Evolutionary conservation across 345 rosid genomes (phyloP).

Genomic region (Linum trigynum): DNA sequence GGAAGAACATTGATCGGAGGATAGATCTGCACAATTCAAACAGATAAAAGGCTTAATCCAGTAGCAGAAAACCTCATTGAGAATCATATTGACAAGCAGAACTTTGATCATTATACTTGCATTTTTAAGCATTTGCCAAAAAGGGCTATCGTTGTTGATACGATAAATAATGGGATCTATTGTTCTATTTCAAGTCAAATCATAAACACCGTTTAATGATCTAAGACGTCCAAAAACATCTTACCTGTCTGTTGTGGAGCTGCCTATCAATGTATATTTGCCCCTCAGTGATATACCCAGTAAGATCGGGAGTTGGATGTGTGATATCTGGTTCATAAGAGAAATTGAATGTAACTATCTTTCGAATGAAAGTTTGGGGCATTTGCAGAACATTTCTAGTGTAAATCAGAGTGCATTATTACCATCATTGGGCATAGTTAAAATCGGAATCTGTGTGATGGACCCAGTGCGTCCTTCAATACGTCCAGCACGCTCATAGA

Average conservation of each 20-base stretch:
- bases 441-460: conserved; percentile 94
- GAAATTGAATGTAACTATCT: neutral
- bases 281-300: conserved; percentile 97
- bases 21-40: conserved; percentile 57
- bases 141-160: neutral
- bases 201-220: neutral
- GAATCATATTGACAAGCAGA: neutral
- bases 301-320: conserved; percentile 98
- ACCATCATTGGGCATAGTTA: conserved; percentile 99
- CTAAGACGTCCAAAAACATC: neutral
- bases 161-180: neutral
- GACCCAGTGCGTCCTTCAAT: conserved; percentile 97
- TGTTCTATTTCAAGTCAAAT: neutral
- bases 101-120: neutral
- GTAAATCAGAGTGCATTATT: conserved; percentile 9
- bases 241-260: conserved; percentile 78
- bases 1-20: conserved; percentile 99
- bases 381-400: neutral
- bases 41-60: neutral
- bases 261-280: conserved; percentile 85
- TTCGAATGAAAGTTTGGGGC: conserved; percentile 4
- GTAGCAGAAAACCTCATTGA: neutral
- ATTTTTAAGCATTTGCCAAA: neutral
- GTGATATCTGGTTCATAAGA: conserved; percentile 62
- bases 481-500: conserved; percentile 96